Conservation (phyloP, 164 flowering plant species). For the Macadamia tetraphylla region DNA sequence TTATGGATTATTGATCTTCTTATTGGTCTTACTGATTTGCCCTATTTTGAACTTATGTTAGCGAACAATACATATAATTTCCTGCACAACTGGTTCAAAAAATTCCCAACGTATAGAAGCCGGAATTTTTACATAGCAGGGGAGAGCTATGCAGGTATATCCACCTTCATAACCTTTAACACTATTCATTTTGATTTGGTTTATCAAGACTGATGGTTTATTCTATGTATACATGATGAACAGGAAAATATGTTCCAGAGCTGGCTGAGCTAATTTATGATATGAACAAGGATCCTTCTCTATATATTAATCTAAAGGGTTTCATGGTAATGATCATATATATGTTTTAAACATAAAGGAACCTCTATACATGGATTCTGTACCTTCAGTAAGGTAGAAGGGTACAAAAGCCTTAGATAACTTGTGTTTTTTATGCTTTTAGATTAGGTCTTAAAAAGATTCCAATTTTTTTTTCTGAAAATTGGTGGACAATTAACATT, state of each 20-base stretch:
- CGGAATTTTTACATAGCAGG: conserved; percentile 77
- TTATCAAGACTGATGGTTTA: neutral
- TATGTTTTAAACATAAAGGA: no score
- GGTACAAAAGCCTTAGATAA: no score
- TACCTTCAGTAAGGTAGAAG: no score
- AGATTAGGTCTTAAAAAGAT: no score
- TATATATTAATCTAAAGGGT: conserved; percentile 66
- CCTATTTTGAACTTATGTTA: conserved; percentile 8
- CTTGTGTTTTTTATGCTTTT: no score
- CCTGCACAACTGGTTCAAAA: conserved; percentile 79
- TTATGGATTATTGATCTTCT: neutral
- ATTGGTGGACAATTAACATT: neutral
- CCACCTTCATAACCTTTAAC: neutral
- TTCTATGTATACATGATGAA: neutral
- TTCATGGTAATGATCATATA: neutral
- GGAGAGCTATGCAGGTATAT: conserved; percentile 93
- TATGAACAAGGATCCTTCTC: conserved; percentile 59
- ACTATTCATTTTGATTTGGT: neutral
- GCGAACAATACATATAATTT: conserved; percentile 77
- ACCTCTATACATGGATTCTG: no score
- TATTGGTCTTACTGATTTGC: neutral
- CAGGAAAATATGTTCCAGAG: conserved; percentile 93
- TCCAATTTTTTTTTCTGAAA: neutral
- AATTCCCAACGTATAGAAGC: conserved; percentile 64
- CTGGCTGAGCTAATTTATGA: conserved; percentile 78